Conservation (phyloP, 2,329 filamentous ascomycete species). For the Monosporascus sp. region DNA sequence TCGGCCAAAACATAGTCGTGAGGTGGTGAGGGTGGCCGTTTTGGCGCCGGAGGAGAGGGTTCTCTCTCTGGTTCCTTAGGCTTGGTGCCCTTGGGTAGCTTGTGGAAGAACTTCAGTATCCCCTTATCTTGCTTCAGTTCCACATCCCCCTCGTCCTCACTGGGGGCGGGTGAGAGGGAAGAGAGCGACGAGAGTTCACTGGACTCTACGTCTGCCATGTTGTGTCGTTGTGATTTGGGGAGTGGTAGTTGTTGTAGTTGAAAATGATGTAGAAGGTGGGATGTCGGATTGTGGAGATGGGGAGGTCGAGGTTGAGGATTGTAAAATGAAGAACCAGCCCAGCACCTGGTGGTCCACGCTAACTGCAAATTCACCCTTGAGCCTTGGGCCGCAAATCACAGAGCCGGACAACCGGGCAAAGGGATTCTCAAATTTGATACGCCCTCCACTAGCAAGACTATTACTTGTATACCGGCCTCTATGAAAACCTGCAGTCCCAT, state of each 20-base stretch:
- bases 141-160: constrained; percentile 50
- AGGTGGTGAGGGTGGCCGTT: constrained; percentile 79
- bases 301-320: constrained; percentile 19
- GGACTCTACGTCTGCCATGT: constrained; percentile 58
- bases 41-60: constrained; percentile 62
- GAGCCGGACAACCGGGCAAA: constrained; percentile 10
- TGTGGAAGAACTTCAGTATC: constrained; percentile 65
- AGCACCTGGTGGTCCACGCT: constrained; percentile 27
- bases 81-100: constrained; percentile 41
- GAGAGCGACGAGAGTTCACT: constrained; percentile 56
- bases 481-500: neutral
- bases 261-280: constrained; percentile 8
- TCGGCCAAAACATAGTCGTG: constrained; percentile 89
- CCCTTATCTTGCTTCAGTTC: constrained; percentile 48
- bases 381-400: constrained; percentile 26
- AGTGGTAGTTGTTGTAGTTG: constrained; percentile 2
- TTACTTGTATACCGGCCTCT: neutral
- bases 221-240: constrained; percentile 7
- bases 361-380: constrained; percentile 22
- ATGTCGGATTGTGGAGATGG: constrained; percentile 12
- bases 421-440: constrained; percentile 24
- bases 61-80: constrained; percentile 44
- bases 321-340: constrained; percentile 15
- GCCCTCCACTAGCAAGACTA: constrained; percentile 16
- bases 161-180: constrained; percentile 45